Evolutionary conservation across 2,329 filamentous ascomycete species (phyloP), one percentile per base, ranked within the genome.

Genomic region (Ceratocystis diversiconidia): DNA sequence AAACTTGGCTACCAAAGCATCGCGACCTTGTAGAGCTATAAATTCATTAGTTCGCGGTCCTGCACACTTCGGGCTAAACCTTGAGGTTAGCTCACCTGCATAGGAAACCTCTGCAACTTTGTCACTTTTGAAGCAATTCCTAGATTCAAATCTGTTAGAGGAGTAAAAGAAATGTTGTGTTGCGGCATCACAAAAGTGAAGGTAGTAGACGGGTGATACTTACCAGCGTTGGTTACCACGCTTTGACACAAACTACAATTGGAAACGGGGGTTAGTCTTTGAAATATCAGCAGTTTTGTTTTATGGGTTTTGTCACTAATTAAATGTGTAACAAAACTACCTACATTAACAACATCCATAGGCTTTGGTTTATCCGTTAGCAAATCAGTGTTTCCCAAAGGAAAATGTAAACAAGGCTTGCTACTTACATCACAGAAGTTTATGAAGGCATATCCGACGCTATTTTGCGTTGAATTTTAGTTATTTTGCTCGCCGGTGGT

Each of bases 361-460:
- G 89, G 85, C 84, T 89, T 2, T 68, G 10, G 48, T 15, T 6
- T 19, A 43, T n/a, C 36, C 5, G 15, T 61, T 22, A 46, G n/a
- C 19, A 65, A 7, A 15, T 43, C 25, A 15, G 10, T 10, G 36
- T 12, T 8, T 64, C 8, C 28, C 22, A 36, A 46, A 19, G 5
- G 12, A 12, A 10, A 7, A 28, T 6, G 5, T 10, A 8, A 36
- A n/a, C 8, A 46, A n/a, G n/a, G 25, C 7, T 17, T 7, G 4
- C 46, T 22, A 72, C 86, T 82, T 75, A 89, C 86, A 73, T 91
- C 85, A 55, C 86, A 83, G 71, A 97, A 96, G 75, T 99, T 96
- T 77, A 99, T 90, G 75, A 97, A 99, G 0, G 91, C 92, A 75
- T 97, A 97, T 59, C 94, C 94, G 67, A 97, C 92, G 73, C 91